Base-by-base conservation (phyloP, 169 alveolate genomes). In the Amoebophrya sp. region DNA sequence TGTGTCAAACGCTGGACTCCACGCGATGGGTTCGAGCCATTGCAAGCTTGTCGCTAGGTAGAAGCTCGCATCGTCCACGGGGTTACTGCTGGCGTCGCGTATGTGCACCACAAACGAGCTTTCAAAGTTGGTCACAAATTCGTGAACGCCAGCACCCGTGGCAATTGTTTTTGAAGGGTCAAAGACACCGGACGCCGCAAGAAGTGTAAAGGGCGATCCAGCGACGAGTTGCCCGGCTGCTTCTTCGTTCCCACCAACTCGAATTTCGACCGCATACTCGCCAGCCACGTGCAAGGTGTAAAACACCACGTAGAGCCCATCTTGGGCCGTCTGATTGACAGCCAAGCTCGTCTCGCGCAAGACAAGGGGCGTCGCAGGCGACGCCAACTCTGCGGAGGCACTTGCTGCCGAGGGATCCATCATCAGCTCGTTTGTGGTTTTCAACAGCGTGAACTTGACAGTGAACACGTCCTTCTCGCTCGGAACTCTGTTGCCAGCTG, bases 401-500 rank as follows among this genome's bases (percentile, higher is more conserved):
- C n/a, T n/a, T n/a, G n/a, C n/a, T n/a, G n/a, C n/a, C n/a, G n/a
- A n/a, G n/a, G n/a, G n/a, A n/a, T n/a, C n/a, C n/a, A n/a, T n/a
- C n/a, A n/a, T n/a, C n/a, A n/a, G n/a, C n/a, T n/a, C n/a, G n/a
- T n/a, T n/a, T n/a, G n/a, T n/a, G n/a, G n/a, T n/a, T n/a, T n/a
- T n/a, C 29, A 47, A 6, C 65, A 47, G 18, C 18, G 6, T 18
- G 65, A 47, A 47, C 65, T 47, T 47, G 29, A 47, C 65, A 6
- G 65, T 47, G 65, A 12, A 47, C 65, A 18, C 65, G 65, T 47
- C 65, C 65, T 6, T 47, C 65, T 47, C 65, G 29, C 29, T 47
- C 18, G 18, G 18, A 47, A 89, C 41, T 3, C 41, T 89, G 38
- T 89, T 89, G 3, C 91, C 91, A 54, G 40, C 91, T 1, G 91